Evolutionary conservation across 129 eudicot species (phyloP), one percentile per base, ranked within the genome.

Genomic region (Erigeron canadensis): DNA sequence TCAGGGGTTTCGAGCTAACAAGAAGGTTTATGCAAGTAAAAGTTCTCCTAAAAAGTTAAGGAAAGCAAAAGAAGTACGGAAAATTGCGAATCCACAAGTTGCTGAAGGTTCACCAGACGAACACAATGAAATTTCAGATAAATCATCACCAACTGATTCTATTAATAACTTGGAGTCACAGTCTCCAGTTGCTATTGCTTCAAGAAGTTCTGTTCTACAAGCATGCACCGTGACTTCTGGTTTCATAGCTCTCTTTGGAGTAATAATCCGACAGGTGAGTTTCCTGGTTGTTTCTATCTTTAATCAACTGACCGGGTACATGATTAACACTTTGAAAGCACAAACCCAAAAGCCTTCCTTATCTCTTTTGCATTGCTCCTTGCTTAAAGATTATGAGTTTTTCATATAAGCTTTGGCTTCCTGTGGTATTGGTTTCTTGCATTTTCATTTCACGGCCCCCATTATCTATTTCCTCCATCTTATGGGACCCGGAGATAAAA

Each of bases 221-320:
- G 95, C 96, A 23, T 93, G 98, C 87, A 85, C 82, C 15, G 58
- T 81, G 44, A 89, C 96, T 57, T 93, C 95, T 75, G 83, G 77
- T 57, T 62, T 87, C 48, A 87, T 93, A 21, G 91, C 87, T 69
- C 82, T 80, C 38, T 34, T 75, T 51, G 96, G 96, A 46, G 77
- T 89, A 74, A 21, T 80, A 56, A 80, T 93, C 70, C 85, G 96
- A 71, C 96, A 89, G 98, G 98, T 93, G 42, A 55, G 23, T 3
- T 54, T 54, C 23, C 58, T 50, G 18, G 15, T 16, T 50, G 13
- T 50, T 17, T 17, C 57, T 15, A 50, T 50, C 57, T 50, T 13
- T 4, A 15, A 50, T 50, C 17, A 50, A 71, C 22, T 23, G 59
- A n/a, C 17, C 55, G 6, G 17, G 70, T 65, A 28, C 13, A 12